Conservation (phyloP, 2,329 filamentous ascomycete genomes). For the Leptographium galeiforme region DNA sequence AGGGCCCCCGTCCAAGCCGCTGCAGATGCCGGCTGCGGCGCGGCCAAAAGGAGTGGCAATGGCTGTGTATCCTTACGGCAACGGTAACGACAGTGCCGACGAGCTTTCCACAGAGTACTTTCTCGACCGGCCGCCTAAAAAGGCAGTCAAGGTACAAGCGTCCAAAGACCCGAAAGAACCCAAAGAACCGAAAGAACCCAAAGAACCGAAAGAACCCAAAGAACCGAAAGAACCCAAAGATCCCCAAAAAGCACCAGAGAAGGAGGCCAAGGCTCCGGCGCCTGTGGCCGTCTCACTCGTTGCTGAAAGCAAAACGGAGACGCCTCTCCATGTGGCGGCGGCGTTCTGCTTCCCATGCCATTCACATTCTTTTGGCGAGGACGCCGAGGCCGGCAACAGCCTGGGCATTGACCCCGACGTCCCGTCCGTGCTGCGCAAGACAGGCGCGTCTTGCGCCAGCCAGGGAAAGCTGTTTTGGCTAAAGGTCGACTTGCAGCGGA, state of each 20-base stretch:
- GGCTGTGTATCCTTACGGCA: not conserved
- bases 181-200: no score
- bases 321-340: not conserved
- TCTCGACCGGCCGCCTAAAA: not conserved
- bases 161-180: not conserved
- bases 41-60: not conserved
- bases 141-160: not conserved
- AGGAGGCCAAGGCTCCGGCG: not conserved
- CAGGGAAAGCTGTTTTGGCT: conserved; percentile 2
- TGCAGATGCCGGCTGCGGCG: not conserved
- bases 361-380: not conserved
- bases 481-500: not conserved
- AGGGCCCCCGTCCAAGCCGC: not conserved
- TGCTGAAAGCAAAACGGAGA: not conserved
- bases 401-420: not conserved
- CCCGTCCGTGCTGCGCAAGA: not conserved
- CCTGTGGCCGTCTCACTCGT: not conserved
- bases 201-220: no score
- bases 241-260: not conserved
- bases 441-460: not conserved
- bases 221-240: no score
- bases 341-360: conserved; percentile 3
- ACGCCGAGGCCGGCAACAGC: not conserved
- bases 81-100: conserved; percentile 5
- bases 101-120: conserved; percentile 8